phyloP scores from a whole-genome alignment of 331 rosid species.

The Arachis monticola region DNA sequence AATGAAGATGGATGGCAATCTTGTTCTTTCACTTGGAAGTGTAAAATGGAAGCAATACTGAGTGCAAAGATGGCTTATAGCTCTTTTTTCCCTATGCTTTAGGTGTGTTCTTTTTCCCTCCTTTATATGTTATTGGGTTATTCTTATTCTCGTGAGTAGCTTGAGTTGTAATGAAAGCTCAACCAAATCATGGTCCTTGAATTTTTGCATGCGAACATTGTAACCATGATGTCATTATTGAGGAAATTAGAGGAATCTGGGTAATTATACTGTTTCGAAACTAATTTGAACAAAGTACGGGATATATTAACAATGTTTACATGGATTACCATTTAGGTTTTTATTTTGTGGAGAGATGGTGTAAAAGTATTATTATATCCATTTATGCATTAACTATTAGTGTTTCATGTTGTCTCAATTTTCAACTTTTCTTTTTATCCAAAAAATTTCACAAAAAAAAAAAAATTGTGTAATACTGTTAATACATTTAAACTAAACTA shows the following conservation, averaged over 20 bases:
- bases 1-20: background rate
- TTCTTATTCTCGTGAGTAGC: conserved; percentile 40
- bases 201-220: conserved; percentile 5
- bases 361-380: too few species aligned
- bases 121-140: conserved; percentile 19
- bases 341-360: too few species aligned
- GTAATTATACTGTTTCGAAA: conserved; percentile 9
- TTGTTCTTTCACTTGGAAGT: conserved; percentile 5
- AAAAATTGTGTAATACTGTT: too few species aligned
- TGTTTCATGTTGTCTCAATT: too few species aligned
- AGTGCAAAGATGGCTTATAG: conserved; percentile 18
- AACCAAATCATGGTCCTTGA: conserved; percentile 37
- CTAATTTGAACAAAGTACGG: conserved; percentile 20
- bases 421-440: too few species aligned
- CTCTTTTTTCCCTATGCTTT: conserved; percentile 22
- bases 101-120: conserved; percentile 2
- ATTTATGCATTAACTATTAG: too few species aligned
- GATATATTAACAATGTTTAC: background rate
- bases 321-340: background rate
- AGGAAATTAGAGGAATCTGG: conserved; percentile 40
- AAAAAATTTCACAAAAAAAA: too few species aligned
- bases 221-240: conserved; percentile 23
- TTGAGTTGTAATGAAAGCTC: conserved; percentile 38
- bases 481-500: too few species aligned
- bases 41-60: conserved; percentile 27